phyloP scores from a whole-genome alignment of 2,329 filamentous ascomycete species.

The Cryphonectria japonica region DNA sequence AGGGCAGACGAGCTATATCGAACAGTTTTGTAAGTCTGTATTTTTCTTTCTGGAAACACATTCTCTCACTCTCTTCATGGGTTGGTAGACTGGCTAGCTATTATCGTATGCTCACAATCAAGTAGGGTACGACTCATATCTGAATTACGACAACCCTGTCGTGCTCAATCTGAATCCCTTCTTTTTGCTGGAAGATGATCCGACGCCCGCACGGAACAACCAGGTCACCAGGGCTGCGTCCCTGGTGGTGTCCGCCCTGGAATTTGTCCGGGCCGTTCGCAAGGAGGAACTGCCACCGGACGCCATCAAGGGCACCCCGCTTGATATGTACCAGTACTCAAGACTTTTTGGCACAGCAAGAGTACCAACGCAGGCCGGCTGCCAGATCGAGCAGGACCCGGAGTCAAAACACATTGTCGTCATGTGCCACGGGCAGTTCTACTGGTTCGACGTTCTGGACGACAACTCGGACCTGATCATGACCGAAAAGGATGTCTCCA shows the following conservation, averaged over 20 bases:
- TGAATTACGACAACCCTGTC: slow-evolving; percentile 97
- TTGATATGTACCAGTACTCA: slow-evolving; percentile 99
- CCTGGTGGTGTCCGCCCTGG: slow-evolving; percentile 83
- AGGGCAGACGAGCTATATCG: slow-evolving; percentile 93
- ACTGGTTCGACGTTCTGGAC: slow-evolving; percentile 98
- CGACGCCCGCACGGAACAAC: slow-evolving; percentile 93
- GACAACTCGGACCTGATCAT: slow-evolving; percentile 95
- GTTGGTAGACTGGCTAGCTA: not conserved
- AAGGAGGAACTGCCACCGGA: slow-evolving; percentile 93
- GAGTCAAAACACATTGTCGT: slow-evolving; percentile 93
- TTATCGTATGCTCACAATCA: slow-evolving; percentile 32
- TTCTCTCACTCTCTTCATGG: not conserved
- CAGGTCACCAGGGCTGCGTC: slow-evolving; percentile 95
- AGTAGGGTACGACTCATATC: slow-evolving; percentile 91
- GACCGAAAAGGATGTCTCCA: slow-evolving; percentile 89
- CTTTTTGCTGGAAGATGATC: slow-evolving; percentile 95
- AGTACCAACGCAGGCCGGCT: slow-evolving; percentile 91
- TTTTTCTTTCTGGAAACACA: not conserved
- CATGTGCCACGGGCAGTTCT: slow-evolving; percentile 92
- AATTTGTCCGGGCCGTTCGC: slow-evolving; percentile 90
- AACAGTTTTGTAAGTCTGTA: slow-evolving; percentile 85
- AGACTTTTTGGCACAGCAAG: slow-evolving; percentile 92
- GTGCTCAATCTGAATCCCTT: slow-evolving; percentile 98
- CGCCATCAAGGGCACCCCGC: slow-evolving; percentile 76
- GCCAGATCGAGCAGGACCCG: slow-evolving; percentile 93